Evolutionary conservation across 768 basidiomycete species (phyloP), one percentile per base, ranked within the genome.

Genomic region (Pleurotus tuber-regium): DNA sequence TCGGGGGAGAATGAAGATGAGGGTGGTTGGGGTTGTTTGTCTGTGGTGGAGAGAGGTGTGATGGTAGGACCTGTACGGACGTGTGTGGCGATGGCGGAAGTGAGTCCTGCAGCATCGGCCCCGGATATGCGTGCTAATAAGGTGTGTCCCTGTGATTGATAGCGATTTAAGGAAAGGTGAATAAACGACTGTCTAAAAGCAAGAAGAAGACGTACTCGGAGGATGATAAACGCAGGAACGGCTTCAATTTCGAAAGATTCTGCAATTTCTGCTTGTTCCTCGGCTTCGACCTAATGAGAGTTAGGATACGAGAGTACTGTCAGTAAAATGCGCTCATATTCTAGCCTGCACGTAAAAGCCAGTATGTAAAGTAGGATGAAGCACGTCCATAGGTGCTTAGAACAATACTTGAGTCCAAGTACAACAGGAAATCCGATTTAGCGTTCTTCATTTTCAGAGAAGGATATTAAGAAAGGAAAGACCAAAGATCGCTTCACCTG

Each of bases 241-340:
- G 88, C 82, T 59, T 93, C 85, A 54, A 99, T 82, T 5, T 92
- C 87, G 61, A 98, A 98, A 9, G 90, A 91, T 60, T 97, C 94
- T 4, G 92, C 76, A 52, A 99, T 94, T 42, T 95, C 93, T 11
- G 74, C 59, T 55, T 90, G 83, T 12, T 70, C 68, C 65, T 95
- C 92, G 2, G 92, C 93, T 59, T 96, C 89, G 3, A 95, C 84
- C 86, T 92, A 62, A 6, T n/a, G n/a, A n/a, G n/a, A 14, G 4
- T 43, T n/a, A 4, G 30, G n/a, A 25, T 44, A 30, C 52, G 39
- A 14, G 7, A 3, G 4, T 21, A 33, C n/a, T n/a, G n/a, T n/a
- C n/a, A n/a, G n/a, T n/a, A n/a, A n/a, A n/a, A n/a, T n/a, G n/a
- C n/a, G n/a, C n/a, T n/a, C n/a, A n/a, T n/a, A n/a, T n/a, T n/a